phyloP scores from a whole-genome alignment of 2,329 filamentous ascomycete genomes.

The Sarocladium strictum region DNA sequence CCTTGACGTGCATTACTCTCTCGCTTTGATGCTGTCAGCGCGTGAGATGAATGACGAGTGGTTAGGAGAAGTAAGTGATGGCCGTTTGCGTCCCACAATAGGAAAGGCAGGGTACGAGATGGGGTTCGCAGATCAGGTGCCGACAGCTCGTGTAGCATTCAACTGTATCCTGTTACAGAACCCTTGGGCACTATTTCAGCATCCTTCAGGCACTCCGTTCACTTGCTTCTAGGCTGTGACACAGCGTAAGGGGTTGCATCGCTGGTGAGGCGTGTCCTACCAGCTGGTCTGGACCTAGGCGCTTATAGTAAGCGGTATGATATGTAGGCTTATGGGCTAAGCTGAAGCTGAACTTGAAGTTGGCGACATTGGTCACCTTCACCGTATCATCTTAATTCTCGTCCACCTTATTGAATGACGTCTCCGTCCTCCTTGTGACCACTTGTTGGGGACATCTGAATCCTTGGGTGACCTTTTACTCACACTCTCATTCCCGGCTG shows the following conservation, averaged over 20 bases:
- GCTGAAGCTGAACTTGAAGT: no score
- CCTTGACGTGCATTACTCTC: background rate
- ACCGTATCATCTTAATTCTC: background rate
- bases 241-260: no score
- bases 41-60: background rate
- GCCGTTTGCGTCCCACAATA: conserved; percentile 5
- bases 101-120: background rate
- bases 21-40: background rate
- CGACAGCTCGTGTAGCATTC: background rate
- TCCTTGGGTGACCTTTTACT: background rate
- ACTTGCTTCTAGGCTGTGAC: no score
- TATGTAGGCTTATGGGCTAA: no score
- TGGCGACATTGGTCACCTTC: background rate
- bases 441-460: background rate
- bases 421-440: background rate
- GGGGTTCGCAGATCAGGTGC: background rate
- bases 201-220: no score
- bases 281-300: no score
- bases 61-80: background rate
- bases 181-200: background rate
- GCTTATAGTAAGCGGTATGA: no score
- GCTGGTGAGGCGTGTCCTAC: no score
- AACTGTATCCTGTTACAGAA: background rate
- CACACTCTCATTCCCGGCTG: background rate
- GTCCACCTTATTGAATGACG: background rate